Evolutionary conservation across 371 early-diverging fungal genomes (phyloP).

Genomic region (Choanephora cucurbitarum): DNA sequence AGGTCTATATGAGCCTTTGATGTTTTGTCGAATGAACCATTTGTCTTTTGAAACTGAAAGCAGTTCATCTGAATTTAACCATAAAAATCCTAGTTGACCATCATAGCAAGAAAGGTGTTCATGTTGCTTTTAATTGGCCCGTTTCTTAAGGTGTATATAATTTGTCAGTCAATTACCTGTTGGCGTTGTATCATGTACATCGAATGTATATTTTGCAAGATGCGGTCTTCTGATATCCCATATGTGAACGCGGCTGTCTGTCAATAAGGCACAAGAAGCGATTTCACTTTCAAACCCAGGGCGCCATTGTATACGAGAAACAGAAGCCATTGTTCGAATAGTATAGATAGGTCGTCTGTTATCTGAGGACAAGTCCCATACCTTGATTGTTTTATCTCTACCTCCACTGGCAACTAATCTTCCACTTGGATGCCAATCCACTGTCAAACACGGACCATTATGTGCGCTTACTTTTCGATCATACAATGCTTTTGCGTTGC

Average conservation of each 20-base stretch:
- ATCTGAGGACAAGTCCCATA: constrained; percentile 82
- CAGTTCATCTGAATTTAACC: constrained; percentile 66
- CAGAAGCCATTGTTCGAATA: constrained; percentile 75
- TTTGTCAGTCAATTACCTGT: constrained; percentile 62
- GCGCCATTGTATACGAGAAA: constrained; percentile 80
- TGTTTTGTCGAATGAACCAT: constrained; percentile 61
- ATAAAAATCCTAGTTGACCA: constrained; percentile 54
- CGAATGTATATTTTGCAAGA: constrained; percentile 71
- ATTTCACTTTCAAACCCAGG: constrained; percentile 72
- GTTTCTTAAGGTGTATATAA: too few relatives aligned
- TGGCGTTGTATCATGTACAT: constrained; percentile 72
- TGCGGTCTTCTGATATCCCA: constrained; percentile 80
- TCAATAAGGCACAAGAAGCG: constrained; percentile 71
- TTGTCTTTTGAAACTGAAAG: constrained; percentile 84
- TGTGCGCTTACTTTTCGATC: constrained; percentile 80
- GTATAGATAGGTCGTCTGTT: constrained; percentile 60
- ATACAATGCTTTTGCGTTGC: constrained; percentile 59
- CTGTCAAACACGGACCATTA: constrained; percentile 73
- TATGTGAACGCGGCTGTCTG: constrained; percentile 70
- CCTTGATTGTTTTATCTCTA: constrained; percentile 82
- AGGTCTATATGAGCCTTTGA: constrained; percentile 51
- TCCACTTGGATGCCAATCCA: constrained; percentile 86
- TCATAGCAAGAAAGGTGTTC: too few relatives aligned
- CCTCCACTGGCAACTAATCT: constrained; percentile 81
- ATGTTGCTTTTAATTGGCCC: too few relatives aligned